phyloP scores from a whole-genome alignment of 2,329 filamentous ascomycete species.

The Thielaviopsis musarum region DNA sequence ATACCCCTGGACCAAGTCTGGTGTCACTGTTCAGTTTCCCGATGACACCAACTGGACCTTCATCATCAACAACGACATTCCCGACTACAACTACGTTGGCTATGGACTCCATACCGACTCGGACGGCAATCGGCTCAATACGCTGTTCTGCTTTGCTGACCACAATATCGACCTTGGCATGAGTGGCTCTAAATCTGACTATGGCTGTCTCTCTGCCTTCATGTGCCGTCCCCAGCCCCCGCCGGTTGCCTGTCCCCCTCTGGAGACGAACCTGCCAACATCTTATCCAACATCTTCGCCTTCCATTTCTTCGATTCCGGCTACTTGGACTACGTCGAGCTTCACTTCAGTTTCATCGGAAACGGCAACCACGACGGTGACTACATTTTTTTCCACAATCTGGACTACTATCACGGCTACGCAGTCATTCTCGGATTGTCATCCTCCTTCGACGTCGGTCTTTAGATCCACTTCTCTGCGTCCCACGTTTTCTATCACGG shows the following conservation, averaged over 20 bases:
- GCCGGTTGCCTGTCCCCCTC: constrained; percentile 1
- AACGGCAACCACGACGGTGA: not conserved
- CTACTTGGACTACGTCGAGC: not conserved
- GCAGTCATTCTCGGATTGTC: not conserved
- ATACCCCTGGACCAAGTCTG: constrained; percentile 5
- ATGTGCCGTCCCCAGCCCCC: constrained; percentile 2
- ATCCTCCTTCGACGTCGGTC: not conserved
- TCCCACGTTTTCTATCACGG: not conserved
- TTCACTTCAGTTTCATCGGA: not conserved
- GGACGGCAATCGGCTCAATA: constrained; percentile 1
- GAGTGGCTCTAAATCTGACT: not conserved
- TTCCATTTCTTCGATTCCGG: not conserved
- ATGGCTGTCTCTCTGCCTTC: constrained; percentile 1
- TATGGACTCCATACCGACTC: constrained; percentile 1
- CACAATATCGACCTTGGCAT: not conserved
- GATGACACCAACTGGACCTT: constrained; percentile 4
- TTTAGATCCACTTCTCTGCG: not conserved
- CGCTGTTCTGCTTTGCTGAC: constrained; percentile 3
- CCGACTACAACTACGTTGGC: constrained; percentile 5
- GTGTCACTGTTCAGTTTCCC: constrained; percentile 3
- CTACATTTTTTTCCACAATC: not conserved
- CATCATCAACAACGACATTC: constrained; percentile 3
- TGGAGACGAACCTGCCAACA: not conserved
- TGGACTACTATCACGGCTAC: not conserved
- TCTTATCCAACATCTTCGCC: not conserved